A percentile compares a stretch with the other conserved stretches of the same genome.
These are phyloP conservation scores for Daldinia sp. DNA, from an alignment of 2,329 filamentous ascomycete genomes.

Conservation along the genomic window DNA sequence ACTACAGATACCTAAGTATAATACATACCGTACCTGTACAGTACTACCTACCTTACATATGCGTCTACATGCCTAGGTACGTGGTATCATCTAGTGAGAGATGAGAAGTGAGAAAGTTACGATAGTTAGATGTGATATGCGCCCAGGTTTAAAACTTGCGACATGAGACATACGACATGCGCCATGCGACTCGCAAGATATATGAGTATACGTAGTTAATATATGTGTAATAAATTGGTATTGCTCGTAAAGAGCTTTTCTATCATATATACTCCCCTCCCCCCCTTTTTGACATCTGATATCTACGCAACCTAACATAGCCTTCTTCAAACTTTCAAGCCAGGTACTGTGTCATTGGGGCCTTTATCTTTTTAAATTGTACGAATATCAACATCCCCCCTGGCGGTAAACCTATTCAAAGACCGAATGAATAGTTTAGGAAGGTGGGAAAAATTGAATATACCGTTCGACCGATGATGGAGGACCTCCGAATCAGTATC, in stretches of 20 bases:
- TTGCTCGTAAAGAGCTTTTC: conserved; percentile 14
- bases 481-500: conserved; percentile 16
- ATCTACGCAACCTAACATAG: conserved; percentile 26
- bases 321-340: conserved; percentile 18
- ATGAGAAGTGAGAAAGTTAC: conserved; percentile 9
- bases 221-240: conserved; percentile 13
- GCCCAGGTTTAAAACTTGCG: neutral
- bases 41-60: conserved; percentile 7
- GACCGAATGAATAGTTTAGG: conserved; percentile 39
- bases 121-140: conserved; percentile 16
- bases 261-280: conserved; percentile 15
- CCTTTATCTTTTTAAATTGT: conserved; percentile 27
- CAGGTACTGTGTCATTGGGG: conserved; percentile 38
- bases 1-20: neutral
- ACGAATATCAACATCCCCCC: conserved; percentile 21
- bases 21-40: conserved; percentile 10
- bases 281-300: conserved; percentile 41
- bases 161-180: neutral
- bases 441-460: conserved; percentile 35
- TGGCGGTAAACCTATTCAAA: conserved; percentile 39
- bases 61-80: conserved; percentile 9
- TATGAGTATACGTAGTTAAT: conserved; percentile 14
- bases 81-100: conserved; percentile 5
- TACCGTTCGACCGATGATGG: conserved; percentile 38
- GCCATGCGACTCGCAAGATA: neutral